Base-by-base conservation (phyloP, 495 filamentous ascomycete genomes). In the Penicillium paradoxum region DNA sequence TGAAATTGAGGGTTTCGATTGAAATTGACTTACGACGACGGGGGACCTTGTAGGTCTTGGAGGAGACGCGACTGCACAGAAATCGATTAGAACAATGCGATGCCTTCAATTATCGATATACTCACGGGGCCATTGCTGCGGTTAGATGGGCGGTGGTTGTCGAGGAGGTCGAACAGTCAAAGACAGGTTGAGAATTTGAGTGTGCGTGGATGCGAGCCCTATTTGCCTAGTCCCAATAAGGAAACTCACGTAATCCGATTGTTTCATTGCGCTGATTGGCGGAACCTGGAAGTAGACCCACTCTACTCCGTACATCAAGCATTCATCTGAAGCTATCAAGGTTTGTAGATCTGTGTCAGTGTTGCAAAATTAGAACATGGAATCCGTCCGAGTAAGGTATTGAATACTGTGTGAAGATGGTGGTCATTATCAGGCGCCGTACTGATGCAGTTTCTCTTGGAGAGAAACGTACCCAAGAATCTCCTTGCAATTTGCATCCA, bases 21-120 rank as follows among this genome's bases (percentile, higher is more conserved):
- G 58, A 36, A 37, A 29, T 39, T 36, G 54, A 78, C 77, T 75
- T 72, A 80, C 76, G 78, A 64, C 84, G 82, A 72, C 83, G 79
- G 66, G 90, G 86, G 79, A 95, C 88, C 85, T 95, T 96, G 76
- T 95, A 92, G 83, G 93, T 97, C 89, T 98, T 98, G 73, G 88
- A 91, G 82, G 96, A 97, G 56, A 83, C 83, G 55, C 81, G 80
- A 60, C 76, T 77, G 60, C 49, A 55, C 39, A 38, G 44, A 55
- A 49, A 55, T 51, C 15, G 41, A 60, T 75, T 67, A 77, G 73
- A 71, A 51, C 44, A 11, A 54, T 64, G 58, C 58, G 49, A 63
- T 32, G 32, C 27, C 34, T 52, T 49, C 41, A 21, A 45, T 15
- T 22, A 25, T 21, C 38, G 38, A 19, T 33, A 67, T 66, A 79